These are phyloP conservation scores for Erythrophleum fordii DNA, from an alignment of 306 rosid genomes.

Conservation along the genomic window DNA sequence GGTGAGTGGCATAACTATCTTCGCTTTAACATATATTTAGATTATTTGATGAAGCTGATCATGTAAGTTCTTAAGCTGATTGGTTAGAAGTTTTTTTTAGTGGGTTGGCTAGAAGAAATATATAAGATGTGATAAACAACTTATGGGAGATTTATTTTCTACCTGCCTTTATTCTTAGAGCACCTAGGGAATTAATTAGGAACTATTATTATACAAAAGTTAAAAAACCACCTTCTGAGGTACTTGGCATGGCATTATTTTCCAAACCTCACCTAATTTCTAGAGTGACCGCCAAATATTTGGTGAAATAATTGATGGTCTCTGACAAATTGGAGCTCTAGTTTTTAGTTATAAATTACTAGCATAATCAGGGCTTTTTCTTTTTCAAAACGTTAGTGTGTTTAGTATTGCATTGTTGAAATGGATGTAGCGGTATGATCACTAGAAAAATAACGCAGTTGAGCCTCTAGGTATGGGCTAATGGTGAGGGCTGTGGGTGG, in stretches of 20 bases:
- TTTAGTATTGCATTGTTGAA: neutral
- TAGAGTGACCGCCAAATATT: constrained; percentile 7
- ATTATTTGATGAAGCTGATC: constrained; percentile 15
- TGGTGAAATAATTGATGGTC: neutral
- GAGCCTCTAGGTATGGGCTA: neutral
- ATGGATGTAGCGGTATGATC: neutral
- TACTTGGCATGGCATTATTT: neutral
- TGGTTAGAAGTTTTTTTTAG: neutral
- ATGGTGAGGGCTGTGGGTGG: neutral
- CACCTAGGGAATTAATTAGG: neutral
- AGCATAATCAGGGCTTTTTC: neutral
- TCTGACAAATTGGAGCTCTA: neutral
- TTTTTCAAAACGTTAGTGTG: neutral
- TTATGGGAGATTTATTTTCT: neutral
- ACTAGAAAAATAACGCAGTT: neutral
- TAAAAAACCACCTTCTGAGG: neutral
- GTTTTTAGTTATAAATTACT: neutral
- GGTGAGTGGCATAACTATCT: constrained; percentile 48
- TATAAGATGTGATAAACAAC: neutral
- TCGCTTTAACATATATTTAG: neutral
- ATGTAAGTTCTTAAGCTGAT: neutral
- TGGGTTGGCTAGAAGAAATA: constrained; percentile 14
- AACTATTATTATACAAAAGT: neutral
- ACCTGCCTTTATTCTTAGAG: neutral
- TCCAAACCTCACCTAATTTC: neutral